Conservation (phyloP, 192 early-diverging fungal species). For the Gigaspora rosea region DNA sequence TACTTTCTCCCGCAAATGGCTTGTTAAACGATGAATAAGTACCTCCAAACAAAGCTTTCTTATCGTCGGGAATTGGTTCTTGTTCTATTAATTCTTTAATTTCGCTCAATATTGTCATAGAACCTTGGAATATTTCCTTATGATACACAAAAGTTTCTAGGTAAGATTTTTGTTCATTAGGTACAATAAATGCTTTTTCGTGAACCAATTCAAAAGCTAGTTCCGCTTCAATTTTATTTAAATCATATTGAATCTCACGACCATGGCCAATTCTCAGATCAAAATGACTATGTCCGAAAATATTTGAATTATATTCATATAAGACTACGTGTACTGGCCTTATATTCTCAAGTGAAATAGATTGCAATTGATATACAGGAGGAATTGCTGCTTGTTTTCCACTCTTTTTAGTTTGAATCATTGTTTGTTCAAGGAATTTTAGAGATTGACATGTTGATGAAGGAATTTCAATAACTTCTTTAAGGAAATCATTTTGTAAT, state of each 20-base stretch:
- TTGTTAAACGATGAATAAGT: not conserved
- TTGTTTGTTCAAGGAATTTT: constrained; percentile 15
- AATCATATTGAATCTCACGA: constrained; percentile 27
- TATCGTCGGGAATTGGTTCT: not conserved
- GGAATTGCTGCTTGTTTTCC: not conserved
- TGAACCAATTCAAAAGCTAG: constrained; percentile 14
- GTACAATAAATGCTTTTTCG: constrained; percentile 26
- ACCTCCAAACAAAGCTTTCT: not conserved
- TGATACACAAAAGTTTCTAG: constrained; percentile 27
- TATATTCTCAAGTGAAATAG: not conserved
- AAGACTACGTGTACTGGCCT: not conserved
- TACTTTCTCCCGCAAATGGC: not conserved
- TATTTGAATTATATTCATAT: constrained; percentile 10
- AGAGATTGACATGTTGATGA: constrained; percentile 5
- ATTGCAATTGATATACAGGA: not conserved
- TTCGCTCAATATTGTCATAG: constrained; percentile 18
- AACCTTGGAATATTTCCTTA: constrained; percentile 28
- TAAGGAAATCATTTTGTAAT: constrained; percentile 32
- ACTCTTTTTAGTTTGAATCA: not conserved
- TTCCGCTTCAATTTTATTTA: constrained; percentile 30
- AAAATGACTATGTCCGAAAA: constrained; percentile 23
- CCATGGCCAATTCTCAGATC: constrained; percentile 25
- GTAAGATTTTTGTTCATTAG: not conserved
- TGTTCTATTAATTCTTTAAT: constrained; percentile 23
- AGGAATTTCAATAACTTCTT: constrained; percentile 19